These are phyloP conservation scores for Angomonas ambiguus DNA, from an alignment of 208 protist genomes.

Conservation along the genomic window DNA sequence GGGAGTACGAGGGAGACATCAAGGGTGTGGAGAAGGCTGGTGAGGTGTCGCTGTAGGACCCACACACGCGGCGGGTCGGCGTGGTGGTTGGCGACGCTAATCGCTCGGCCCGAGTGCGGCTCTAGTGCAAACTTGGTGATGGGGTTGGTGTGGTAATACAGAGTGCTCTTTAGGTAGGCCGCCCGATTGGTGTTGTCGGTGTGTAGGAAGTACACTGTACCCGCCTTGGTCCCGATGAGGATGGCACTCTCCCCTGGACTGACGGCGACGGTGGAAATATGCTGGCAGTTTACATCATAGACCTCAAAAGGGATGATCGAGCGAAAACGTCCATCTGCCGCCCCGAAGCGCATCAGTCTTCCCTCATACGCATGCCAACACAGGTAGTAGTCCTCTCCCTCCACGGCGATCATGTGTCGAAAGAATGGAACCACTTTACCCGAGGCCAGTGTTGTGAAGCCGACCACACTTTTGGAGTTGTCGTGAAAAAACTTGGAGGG, in stretches of 20 bases:
- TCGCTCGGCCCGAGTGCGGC: constrained; percentile 27
- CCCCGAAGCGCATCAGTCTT: constrained; percentile 57
- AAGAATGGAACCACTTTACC: constrained; percentile 28
- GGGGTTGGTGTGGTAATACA: constrained; percentile 61
- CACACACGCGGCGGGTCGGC: constrained; percentile 68
- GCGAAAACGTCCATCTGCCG: constrained; percentile 29
- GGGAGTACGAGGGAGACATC: constrained; percentile 25
- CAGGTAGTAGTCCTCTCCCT: constrained; percentile 50
- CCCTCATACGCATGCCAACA: constrained; percentile 62
- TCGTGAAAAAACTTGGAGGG: constrained; percentile 27
- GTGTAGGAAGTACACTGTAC: constrained; percentile 68
- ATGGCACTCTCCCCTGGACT: constrained; percentile 62
- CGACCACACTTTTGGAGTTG: constrained; percentile 26
- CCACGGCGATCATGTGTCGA: constrained; percentile 47
- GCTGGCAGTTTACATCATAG: constrained; percentile 33
- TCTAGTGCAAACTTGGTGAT: constrained; percentile 57
- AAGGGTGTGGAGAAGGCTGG: constrained; percentile 37
- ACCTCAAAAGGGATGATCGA: constrained; percentile 50
- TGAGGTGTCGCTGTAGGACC: constrained; percentile 57
- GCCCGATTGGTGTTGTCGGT: constrained; percentile 24
- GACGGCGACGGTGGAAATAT: constrained; percentile 53
- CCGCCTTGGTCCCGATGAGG: constrained; percentile 49
- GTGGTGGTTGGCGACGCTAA: constrained; percentile 54
- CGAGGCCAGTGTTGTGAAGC: constrained; percentile 35
- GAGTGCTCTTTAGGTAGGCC: constrained; percentile 33